These are phyloP conservation scores for Citrus australasica DNA, from an alignment of 345 rosid genomes.

Conservation along the genomic window DNA sequence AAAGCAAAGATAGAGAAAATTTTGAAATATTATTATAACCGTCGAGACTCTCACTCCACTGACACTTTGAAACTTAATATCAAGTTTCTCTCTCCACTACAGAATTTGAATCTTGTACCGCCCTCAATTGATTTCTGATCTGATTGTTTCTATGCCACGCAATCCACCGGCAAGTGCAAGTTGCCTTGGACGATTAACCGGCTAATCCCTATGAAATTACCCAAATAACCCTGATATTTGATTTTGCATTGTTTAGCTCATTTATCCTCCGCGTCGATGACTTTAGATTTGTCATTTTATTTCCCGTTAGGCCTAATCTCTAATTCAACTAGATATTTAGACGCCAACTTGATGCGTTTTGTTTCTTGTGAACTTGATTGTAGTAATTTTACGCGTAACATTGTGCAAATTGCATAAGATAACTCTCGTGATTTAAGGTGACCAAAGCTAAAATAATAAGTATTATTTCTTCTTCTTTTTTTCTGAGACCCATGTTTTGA, in stretches of 20 bases:
- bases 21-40: conserved; percentile 6
- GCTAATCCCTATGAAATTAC: neutral
- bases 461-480: neutral
- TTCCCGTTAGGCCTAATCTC: too few species aligned
- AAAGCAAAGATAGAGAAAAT: conserved; percentile 27
- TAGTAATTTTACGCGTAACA: neutral
- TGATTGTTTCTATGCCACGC: neutral
- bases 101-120: conserved; percentile 30
- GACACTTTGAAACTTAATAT: too few species aligned
- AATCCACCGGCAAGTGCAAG: conserved; percentile 21
- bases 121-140: neutral
- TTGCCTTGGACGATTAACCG: neutral
- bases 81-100: neutral
- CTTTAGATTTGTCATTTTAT: neutral
- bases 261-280: conserved; percentile 1
- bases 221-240: neutral
- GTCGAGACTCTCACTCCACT: neutral
- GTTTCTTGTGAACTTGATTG: neutral
- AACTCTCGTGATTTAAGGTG: neutral
- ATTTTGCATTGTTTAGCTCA: too few species aligned
- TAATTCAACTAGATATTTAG: neutral
- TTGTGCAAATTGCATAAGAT: neutral
- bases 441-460: neutral
- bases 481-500: neutral
- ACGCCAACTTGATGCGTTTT: neutral